phyloP scores from a whole-genome alignment of 2,329 filamentous ascomycete genomes.

The Cladosporium colombiae region DNA sequence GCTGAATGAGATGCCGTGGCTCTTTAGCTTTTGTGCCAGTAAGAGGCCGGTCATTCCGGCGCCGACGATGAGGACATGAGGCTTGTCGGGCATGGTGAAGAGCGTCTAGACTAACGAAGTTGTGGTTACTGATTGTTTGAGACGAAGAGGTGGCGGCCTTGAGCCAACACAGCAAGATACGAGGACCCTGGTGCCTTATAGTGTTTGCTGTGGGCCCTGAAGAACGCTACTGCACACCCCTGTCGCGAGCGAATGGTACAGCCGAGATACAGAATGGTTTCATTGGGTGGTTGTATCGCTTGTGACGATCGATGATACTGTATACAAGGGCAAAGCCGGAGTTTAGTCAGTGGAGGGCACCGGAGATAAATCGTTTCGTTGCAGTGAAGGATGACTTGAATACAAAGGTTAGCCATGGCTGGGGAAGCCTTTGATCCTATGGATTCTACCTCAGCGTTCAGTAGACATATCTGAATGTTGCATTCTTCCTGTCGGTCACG shows the following conservation, averaged over 20 bases:
- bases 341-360: not conserved
- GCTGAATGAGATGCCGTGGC: slow-evolving; percentile 22
- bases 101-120: not conserved
- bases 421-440: not conserved
- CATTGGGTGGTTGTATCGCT: not conserved
- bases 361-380: not conserved
- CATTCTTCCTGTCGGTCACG: not conserved
- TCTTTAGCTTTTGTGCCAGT: slow-evolving; percentile 24
- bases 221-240: slow-evolving; percentile 4
- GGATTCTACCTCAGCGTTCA: not conserved
- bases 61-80: slow-evolving; percentile 26
- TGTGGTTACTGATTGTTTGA: not conserved
- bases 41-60: slow-evolving; percentile 26
- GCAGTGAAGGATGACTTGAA: not conserved
- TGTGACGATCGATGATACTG: not conserved
- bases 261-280: not conserved
- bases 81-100: not conserved
- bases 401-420: not conserved
- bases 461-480: not conserved
- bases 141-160: not conserved
- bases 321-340: not conserved
- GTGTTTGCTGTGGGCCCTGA: not conserved
- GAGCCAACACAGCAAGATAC: not conserved
- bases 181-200: not conserved
- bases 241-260: not conserved